Evolutionary conservation across 2,329 filamentous ascomycete genomes (phyloP).

Genomic region (Chaetomium globosum): DNA sequence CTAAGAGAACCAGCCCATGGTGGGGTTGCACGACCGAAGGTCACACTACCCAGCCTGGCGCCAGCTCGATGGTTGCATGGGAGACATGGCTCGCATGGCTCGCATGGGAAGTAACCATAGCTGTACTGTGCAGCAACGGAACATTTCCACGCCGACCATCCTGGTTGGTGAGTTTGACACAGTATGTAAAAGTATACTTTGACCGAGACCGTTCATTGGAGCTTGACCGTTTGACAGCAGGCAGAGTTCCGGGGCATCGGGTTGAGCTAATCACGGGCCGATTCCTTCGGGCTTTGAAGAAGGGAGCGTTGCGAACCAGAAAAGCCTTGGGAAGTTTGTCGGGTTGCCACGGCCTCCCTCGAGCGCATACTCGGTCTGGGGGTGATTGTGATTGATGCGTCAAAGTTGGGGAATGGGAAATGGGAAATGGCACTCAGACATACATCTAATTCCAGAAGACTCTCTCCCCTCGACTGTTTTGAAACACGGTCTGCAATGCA

Average conservation of each 20-base stretch:
- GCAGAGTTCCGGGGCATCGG: slow-evolving; percentile 2
- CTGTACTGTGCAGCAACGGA: not conserved
- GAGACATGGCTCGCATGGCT: too few species aligned
- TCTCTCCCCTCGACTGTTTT: not conserved
- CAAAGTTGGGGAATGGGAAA: not conserved
- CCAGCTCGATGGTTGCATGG: slow-evolving; percentile 21
- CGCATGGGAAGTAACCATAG: not conserved
- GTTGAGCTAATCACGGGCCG: slow-evolving; percentile 16
- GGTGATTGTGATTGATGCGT: not conserved
- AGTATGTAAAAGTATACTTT: not conserved
- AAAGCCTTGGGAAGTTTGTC: not conserved
- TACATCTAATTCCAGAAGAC: not conserved
- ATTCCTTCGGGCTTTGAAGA: not conserved
- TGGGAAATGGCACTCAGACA: not conserved
- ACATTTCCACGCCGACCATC: not conserved
- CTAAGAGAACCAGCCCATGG: slow-evolving; percentile 5
- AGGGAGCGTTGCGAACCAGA: slow-evolving; percentile 10
- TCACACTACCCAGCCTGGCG: slow-evolving; percentile 22
- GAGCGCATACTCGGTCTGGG: not conserved
- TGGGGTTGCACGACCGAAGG: slow-evolving; percentile 25
- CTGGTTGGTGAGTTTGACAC: not conserved
- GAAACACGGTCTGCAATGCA: not conserved
- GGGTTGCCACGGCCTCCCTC: not conserved
- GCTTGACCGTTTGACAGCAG: not conserved
- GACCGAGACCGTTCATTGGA: not conserved